Conservation (phyloP, 2,329 filamentous ascomycete species). For the Fusarium pseudocircinatum region DNA sequence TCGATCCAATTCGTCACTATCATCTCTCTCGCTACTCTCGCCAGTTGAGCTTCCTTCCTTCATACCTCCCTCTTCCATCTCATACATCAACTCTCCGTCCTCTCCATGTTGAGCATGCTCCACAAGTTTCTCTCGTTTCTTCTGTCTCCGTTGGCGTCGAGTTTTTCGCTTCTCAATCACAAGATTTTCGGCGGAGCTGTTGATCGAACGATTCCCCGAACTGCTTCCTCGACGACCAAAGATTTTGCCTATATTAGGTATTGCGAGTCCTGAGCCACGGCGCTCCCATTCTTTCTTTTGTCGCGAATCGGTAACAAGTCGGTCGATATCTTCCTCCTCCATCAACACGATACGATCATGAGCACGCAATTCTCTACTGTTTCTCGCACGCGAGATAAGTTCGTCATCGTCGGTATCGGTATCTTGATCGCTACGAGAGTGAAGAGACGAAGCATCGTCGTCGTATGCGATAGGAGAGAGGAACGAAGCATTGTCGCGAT, state of each 20-base stretch:
- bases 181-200: constrained; percentile 60
- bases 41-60: constrained; percentile 72
- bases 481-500: constrained; percentile 56
- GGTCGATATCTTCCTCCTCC: constrained; percentile 78
- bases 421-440: constrained; percentile 75
- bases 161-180: constrained; percentile 59
- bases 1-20: constrained; percentile 68
- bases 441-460: constrained; percentile 73
- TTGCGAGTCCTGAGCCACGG: constrained; percentile 58
- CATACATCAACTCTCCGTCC: constrained; percentile 83
- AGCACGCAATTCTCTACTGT: constrained; percentile 73
- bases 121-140: constrained; percentile 63
- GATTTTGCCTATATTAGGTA: constrained; percentile 61
- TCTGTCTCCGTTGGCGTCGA: constrained; percentile 60
- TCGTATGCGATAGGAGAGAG: constrained; percentile 73
- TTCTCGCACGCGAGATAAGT: constrained; percentile 71
- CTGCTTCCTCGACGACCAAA: constrained; percentile 52
- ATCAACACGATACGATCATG: constrained; percentile 77
- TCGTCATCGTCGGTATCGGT: constrained; percentile 81
- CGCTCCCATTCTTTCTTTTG: constrained; percentile 61
- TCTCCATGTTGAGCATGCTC: constrained; percentile 69
- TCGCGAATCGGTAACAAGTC: constrained; percentile 64
- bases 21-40: constrained; percentile 68
- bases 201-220: constrained; percentile 48
- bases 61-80: constrained; percentile 85